Evolutionary conservation across 495 filamentous ascomycete genomes (phyloP), one percentile per base, ranked within the genome.

Genomic region (Podospora bellae-mahoneyi): DNA sequence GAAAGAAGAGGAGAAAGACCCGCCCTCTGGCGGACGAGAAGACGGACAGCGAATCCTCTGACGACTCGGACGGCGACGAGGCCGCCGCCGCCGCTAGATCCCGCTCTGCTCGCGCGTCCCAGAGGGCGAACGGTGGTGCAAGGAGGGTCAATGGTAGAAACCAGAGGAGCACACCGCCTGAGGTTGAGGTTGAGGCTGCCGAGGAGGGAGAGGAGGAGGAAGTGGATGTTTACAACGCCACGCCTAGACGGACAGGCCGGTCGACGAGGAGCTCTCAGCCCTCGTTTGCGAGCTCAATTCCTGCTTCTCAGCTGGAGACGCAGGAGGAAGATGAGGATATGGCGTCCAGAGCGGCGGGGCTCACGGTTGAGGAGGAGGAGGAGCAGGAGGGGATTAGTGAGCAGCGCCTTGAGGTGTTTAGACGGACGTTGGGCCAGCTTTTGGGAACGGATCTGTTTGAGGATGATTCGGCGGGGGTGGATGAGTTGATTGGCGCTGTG

Each of bases 381-480:
- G 78, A 71, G 30, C 77, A 76, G 19, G 55, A 67, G 20, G 80
- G 82, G 1, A 88, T 96, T 74, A 84, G 85, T 13, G 80, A 87
- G 0, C 84, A 81, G 26, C 87, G 95, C 5, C 75, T 95, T 34
- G 81, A 84, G 0, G 78, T 88, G 30, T 99, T 98, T 90, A 86
- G 92, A 56, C 86, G 86, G 5, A 85, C 89, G 3, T 82, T 99
- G 1, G 96, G 95, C 13, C 87, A 89, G 68, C 78, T 97, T 48
- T 87, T 97, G 71, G 90, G 90, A 73, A 88, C 88, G 4, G 80
- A 83, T 19, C 74, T 99, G 34, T 99, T 99, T 76, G 84, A 85
- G 55, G 88, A 91, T 61, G 96, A 97, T 72, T 85, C 87, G 61
- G 92, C 90, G 20, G 84, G 91, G 66, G 85, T 96, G 15, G 88